These are phyloP conservation scores for Solanum lignicaule DNA, from an alignment of 257 asterid genomes.

Conservation along the genomic window DNA sequence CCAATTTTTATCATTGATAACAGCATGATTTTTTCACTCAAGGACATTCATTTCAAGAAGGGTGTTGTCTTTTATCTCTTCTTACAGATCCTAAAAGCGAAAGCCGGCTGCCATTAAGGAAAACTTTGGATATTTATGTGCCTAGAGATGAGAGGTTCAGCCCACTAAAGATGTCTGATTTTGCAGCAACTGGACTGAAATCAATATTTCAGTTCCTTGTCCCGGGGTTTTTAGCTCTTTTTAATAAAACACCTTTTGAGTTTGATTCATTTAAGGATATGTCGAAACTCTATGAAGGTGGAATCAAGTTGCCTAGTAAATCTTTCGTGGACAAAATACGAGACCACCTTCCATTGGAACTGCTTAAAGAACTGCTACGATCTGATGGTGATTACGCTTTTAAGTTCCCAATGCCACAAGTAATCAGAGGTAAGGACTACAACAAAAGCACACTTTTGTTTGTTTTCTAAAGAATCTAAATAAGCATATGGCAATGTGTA, in stretches of 20 bases:
- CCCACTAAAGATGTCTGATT: conserved; percentile 49
- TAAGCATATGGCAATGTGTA: not conserved
- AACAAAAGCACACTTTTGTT: not conserved
- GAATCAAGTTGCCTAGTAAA: conserved; percentile 28
- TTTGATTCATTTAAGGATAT: conserved; percentile 40
- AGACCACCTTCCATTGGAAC: conserved; percentile 33
- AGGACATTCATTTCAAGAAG: not conserved
- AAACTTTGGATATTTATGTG: conserved; percentile 42
- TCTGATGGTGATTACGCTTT: conserved; percentile 35
- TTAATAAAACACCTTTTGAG: conserved; percentile 14
- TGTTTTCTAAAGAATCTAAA: not conserved
- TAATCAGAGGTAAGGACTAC: conserved; percentile 34
- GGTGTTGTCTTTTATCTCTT: not conserved
- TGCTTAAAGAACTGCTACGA: conserved; percentile 35
- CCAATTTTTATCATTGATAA: not conserved
- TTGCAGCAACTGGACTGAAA: conserved; percentile 39
- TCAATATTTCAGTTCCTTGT: conserved; percentile 35
- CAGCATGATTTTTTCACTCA: not conserved
- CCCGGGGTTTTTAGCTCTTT: not conserved
- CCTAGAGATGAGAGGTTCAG: conserved; percentile 68
- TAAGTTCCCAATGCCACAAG: conserved; percentile 49
- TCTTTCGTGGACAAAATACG: conserved; percentile 7
- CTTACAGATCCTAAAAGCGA: conserved; percentile 36
- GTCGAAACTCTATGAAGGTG: conserved; percentile 33
- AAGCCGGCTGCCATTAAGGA: conserved; percentile 34